Evolutionary conservation across 768 basidiomycete genomes (phyloP).

Genomic region (Solioccasus polychromus): DNA sequence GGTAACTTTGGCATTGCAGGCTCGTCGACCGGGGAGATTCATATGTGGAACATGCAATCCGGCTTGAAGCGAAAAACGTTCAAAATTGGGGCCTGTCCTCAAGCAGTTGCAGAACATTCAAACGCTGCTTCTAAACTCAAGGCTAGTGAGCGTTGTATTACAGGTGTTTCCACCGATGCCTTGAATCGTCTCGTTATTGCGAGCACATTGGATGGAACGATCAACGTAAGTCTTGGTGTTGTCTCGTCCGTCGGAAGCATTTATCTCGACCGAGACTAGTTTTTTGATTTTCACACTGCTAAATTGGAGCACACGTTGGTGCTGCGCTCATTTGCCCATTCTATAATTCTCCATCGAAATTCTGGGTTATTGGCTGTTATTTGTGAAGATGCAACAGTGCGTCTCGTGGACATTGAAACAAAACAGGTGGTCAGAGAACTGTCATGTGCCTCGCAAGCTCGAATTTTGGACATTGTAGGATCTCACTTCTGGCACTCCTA

Average conservation of each 20-base stretch:
- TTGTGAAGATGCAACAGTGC: conserved; percentile 84
- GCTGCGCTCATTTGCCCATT: conserved; percentile 65
- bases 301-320: conserved; percentile 65
- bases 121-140: conserved; percentile 39
- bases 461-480: conserved; percentile 85
- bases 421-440: conserved; percentile 83
- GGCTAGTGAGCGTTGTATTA: conserved; percentile 56
- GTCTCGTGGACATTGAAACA: conserved; percentile 91
- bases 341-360: conserved; percentile 76
- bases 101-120: conserved; percentile 46
- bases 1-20: conserved; percentile 93
- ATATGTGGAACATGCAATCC: conserved; percentile 97
- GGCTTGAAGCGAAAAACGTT: conserved; percentile 83
- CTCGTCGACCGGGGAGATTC: conserved; percentile 73
- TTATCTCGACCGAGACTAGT: conserved; percentile 47
- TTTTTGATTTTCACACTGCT: conserved; percentile 93
- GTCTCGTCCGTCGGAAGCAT: neutral
- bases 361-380: conserved; percentile 78
- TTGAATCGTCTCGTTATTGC: conserved; percentile 81
- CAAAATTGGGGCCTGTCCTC: conserved; percentile 60
- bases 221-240: conserved; percentile 61
- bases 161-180: conserved; percentile 82
- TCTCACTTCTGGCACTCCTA: neutral
- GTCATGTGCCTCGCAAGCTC: conserved; percentile 68
- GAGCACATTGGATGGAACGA: conserved; percentile 81